Evolutionary conservation across 148 eudicot species (phyloP).

Genomic region (Fagopyrum tataricum): DNA sequence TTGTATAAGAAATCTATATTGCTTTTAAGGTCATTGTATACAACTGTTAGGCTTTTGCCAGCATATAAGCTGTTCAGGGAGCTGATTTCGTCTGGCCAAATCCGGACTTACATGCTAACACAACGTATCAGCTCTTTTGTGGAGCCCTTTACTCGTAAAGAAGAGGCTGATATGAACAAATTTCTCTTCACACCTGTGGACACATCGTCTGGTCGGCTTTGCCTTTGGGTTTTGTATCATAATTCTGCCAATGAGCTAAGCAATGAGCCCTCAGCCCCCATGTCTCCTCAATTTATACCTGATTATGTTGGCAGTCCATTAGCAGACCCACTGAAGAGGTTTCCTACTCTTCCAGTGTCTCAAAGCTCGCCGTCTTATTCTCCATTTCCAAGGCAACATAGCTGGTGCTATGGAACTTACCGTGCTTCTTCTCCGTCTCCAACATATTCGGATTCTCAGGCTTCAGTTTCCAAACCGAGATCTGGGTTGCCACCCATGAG

Average conservation of each 20-base stretch:
- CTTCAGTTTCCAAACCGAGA: constrained; percentile 38
- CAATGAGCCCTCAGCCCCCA: constrained; percentile 66
- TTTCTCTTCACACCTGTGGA: constrained; percentile 72
- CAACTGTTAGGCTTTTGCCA: constrained; percentile 74
- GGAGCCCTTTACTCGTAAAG: constrained; percentile 67
- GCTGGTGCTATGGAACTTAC: constrained; percentile 70
- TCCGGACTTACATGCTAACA: constrained; percentile 50
- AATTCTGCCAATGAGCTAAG: constrained; percentile 38
- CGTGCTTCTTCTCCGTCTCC: constrained; percentile 72
- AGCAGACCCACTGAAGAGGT: constrained; percentile 69
- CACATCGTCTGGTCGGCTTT: constrained; percentile 78
- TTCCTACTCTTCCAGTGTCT: constrained; percentile 49
- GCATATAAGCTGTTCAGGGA: constrained; percentile 79
- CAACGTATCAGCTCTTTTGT: constrained; percentile 70
- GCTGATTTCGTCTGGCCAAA: constrained; percentile 61
- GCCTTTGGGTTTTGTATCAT: constrained; percentile 61
- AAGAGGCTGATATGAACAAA: constrained; percentile 74
- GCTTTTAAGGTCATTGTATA: constrained; percentile 72
- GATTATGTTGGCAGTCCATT: constrained; percentile 94
- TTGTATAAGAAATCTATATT: constrained; percentile 70
- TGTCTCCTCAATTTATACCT: constrained; percentile 75
- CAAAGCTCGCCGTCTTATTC: constrained; percentile 50
- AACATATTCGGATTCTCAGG: constrained; percentile 61
- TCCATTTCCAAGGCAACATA: constrained; percentile 75
- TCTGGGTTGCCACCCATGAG: constrained; percentile 51